phyloP scores from a whole-genome alignment of 768 basidiomycete species.

The Saitozyma sp. region DNA sequence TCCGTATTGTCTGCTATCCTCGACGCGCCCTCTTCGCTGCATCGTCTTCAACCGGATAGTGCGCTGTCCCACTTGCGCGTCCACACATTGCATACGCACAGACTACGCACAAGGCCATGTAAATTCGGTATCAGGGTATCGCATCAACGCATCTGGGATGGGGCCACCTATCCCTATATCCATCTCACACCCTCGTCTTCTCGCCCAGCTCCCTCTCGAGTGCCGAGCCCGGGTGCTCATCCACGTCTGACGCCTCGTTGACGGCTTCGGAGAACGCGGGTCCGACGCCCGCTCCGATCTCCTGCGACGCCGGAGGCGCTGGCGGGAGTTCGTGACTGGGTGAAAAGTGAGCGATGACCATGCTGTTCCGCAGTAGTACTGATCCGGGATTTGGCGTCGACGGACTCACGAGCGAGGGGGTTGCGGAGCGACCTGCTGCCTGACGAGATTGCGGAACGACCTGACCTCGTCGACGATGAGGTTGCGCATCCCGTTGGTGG shows the following conservation, averaged over 20 bases:
- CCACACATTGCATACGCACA: too few species aligned
- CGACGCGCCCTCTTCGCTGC: too few species aligned
- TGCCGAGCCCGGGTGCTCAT: slow-evolving; percentile 48
- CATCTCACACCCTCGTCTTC: neutral
- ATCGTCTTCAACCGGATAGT: too few species aligned
- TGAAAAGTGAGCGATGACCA: neutral
- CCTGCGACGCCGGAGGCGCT: slow-evolving; percentile 27
- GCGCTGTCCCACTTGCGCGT: too few species aligned
- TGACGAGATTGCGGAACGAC: slow-evolving; percentile 82
- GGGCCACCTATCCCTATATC: too few species aligned
- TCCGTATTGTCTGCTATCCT: too few species aligned
- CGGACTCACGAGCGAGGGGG: slow-evolving; percentile 34
- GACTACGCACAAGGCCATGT: too few species aligned
- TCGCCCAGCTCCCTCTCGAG: slow-evolving; percentile 46
- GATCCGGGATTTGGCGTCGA: neutral
- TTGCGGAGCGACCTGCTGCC: slow-evolving; percentile 72
- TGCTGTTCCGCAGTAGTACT: too few species aligned
- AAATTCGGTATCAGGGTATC: too few species aligned
- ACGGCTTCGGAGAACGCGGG: slow-evolving; percentile 32
- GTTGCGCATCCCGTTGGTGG: slow-evolving; percentile 94
- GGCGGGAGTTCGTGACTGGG: slow-evolving; percentile 40
- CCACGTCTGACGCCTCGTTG: slow-evolving; percentile 31
- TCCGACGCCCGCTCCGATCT: slow-evolving; percentile 45
- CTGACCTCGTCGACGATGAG: slow-evolving; percentile 88
- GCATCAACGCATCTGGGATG: too few species aligned